Conservation (phyloP, 192 early-diverging fungal species). For the Coemansia biformis region DNA sequence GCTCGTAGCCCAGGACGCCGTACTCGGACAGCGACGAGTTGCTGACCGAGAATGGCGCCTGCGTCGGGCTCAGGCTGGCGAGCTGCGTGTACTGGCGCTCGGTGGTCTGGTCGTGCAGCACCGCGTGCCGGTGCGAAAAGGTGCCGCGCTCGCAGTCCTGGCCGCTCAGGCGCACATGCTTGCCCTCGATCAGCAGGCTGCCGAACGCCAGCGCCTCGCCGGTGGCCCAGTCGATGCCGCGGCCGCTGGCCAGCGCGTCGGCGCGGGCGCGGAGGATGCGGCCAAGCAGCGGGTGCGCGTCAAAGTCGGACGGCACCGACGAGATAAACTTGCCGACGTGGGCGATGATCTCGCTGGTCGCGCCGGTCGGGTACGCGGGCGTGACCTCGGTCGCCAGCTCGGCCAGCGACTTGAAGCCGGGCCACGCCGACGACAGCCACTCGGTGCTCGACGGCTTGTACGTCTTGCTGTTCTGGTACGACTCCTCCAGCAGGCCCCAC, state of each 20-base stretch:
- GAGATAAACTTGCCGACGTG: slow-evolving; percentile 81
- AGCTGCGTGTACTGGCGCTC: slow-evolving; percentile 79
- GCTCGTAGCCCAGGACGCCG: slow-evolving; percentile 93
- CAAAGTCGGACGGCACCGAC: slow-evolving; percentile 77
- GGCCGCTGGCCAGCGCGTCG: slow-evolving; percentile 70
- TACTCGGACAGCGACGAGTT: slow-evolving; percentile 97
- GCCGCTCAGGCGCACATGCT: slow-evolving; percentile 88
- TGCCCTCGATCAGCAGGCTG: slow-evolving; percentile 81
- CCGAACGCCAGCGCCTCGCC: slow-evolving; percentile 94
- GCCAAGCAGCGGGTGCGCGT: slow-evolving; percentile 77
- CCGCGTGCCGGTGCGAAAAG: slow-evolving; percentile 97
- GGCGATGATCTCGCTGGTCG: slow-evolving; percentile 65
- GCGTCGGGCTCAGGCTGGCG: slow-evolving; percentile 81
- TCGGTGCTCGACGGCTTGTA: slow-evolving; percentile 87
- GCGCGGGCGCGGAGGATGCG: slow-evolving; percentile 80
- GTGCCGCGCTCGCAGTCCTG: slow-evolving; percentile 99
- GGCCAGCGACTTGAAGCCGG: slow-evolving; percentile 73
- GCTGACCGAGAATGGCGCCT: slow-evolving; percentile 82
- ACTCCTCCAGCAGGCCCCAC: slow-evolving; percentile 89
- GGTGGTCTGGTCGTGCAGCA: slow-evolving; percentile 91
- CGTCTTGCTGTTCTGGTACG: slow-evolving; percentile 79
- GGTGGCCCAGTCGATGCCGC: slow-evolving; percentile 92
- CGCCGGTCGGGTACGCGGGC: slow-evolving; percentile 62
- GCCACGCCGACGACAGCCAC: slow-evolving; percentile 94
- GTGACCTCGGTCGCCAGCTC: slow-evolving; percentile 70